Percentiles rank a stretch among this genome's conserved stretches.
These are phyloP conservation scores for Plantago lanceolata DNA, from an alignment of 305 asterid species.

Conservation along the genomic window DNA sequence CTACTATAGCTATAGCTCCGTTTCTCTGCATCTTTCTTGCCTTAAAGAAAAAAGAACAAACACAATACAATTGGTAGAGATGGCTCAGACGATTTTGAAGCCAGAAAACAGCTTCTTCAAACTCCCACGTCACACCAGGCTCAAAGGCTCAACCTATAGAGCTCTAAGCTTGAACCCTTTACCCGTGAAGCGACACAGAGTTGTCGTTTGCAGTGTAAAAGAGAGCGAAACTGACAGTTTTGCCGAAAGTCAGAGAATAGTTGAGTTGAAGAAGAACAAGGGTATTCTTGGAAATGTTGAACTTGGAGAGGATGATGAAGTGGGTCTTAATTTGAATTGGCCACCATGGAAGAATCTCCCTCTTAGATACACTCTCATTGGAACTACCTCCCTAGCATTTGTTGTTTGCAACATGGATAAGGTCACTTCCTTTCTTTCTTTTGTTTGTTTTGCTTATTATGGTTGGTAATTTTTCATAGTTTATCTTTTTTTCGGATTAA, in stretches of 20 bases:
- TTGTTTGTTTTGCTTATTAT: not conserved
- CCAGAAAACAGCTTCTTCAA: conserved; percentile 37
- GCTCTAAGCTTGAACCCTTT: conserved; percentile 30
- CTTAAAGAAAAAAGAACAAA: too few relatives aligned
- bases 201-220: conserved; percentile 62
- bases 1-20: not conserved
- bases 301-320: conserved; percentile 29
- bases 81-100: conserved; percentile 46
- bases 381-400: conserved; percentile 89
- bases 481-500: not conserved
- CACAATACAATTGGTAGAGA: conserved; percentile 4
- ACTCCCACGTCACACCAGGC: conserved; percentile 26
- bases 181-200: conserved; percentile 39
- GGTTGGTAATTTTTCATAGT: not conserved
- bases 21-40: conserved; percentile 5
- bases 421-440: conserved; percentile 35
- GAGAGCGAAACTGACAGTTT: conserved; percentile 39
- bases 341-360: conserved; percentile 91
- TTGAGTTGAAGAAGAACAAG: conserved; percentile 37
- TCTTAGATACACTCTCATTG: conserved; percentile 78
- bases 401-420: conserved; percentile 97
- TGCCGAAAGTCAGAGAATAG: conserved; percentile 21
- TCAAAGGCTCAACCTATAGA: conserved; percentile 37
- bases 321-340: conserved; percentile 64
- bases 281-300: conserved; percentile 32